Percentiles rank a stretch among this genome's conserved stretches.
These are phyloP conservation scores for Xylariaceae sp. DNA, from an alignment of 2,329 filamentous ascomycete species.

Conservation along the genomic window DNA sequence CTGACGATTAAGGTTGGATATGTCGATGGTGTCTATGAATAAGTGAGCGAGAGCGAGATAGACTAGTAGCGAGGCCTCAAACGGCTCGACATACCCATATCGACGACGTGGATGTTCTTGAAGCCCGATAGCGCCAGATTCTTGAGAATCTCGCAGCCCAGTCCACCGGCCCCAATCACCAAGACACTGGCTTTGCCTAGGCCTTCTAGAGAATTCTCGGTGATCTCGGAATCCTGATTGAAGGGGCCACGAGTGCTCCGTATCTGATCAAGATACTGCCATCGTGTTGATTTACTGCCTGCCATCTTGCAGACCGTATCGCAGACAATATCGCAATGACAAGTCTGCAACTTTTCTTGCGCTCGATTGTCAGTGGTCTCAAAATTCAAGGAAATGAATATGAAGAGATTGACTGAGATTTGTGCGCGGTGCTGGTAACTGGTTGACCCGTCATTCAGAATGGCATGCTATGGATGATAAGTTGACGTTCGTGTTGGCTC, in stretches of 20 bases:
- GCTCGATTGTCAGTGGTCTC: not conserved
- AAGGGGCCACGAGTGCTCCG: constrained; percentile 74
- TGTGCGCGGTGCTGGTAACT: not conserved
- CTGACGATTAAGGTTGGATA: constrained; percentile 95
- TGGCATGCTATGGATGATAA: not conserved
- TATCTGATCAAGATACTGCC: constrained; percentile 80
- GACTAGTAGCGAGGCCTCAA: not conserved
- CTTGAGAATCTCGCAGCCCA: constrained; percentile 96
- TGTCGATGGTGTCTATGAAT: constrained; percentile 82
- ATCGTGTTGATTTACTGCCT: constrained; percentile 35
- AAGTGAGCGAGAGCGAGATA: constrained; percentile 4
- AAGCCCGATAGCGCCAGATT: constrained; percentile 93
- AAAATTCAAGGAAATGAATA: not conserved
- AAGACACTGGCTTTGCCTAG: constrained; percentile 71
- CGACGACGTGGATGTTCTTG: constrained; percentile 95
- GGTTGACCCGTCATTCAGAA: not conserved
- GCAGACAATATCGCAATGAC: not conserved
- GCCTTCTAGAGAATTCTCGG: constrained; percentile 47
- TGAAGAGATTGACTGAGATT: not conserved
- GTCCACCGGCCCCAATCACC: constrained; percentile 79
- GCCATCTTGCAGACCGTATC: constrained; percentile 3
- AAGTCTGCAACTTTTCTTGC: not conserved
- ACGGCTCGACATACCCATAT: constrained; percentile 69
- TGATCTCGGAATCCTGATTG: constrained; percentile 58
- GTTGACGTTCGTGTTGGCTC: not conserved